phyloP scores from a whole-genome alignment of 352 stramenopile genomes.

The Phytophthora brassicae region DNA sequence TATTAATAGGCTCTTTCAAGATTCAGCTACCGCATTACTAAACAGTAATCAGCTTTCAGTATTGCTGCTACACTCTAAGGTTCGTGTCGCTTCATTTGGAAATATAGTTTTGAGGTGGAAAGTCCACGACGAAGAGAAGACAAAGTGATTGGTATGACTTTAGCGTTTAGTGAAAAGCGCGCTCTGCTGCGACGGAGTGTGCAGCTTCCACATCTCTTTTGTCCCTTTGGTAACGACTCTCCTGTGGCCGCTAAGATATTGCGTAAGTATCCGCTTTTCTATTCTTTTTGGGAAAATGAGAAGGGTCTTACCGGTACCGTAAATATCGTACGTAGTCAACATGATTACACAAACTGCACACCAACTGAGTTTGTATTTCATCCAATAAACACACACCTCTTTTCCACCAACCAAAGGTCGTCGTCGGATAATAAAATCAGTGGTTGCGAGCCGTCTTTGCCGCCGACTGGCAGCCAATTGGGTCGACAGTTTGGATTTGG shows the following conservation, averaged over 20 bases:
- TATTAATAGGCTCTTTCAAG: too few relatives aligned
- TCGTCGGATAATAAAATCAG: slow-evolving; percentile 7
- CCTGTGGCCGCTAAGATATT: slow-evolving; percentile 12
- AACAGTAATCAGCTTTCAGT: too few relatives aligned
- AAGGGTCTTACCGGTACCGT: too few relatives aligned
- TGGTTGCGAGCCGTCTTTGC: slow-evolving; percentile 21
- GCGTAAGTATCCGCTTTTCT: too few relatives aligned
- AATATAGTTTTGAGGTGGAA: slow-evolving; percentile 20
- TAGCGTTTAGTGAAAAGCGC: slow-evolving; percentile 55
- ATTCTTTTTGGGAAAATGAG: too few relatives aligned
- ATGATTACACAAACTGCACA: background rate
- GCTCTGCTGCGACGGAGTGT: slow-evolving; percentile 11
- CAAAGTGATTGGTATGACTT: slow-evolving; percentile 61
- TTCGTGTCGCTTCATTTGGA: background rate
- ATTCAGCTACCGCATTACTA: too few relatives aligned
- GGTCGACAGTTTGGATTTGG: slow-evolving; percentile 79
- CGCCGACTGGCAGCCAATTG: background rate
- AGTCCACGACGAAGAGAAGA: slow-evolving; percentile 36
- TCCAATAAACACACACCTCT: background rate
- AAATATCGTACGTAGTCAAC: too few relatives aligned
- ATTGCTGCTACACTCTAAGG: background rate
- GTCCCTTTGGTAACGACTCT: background rate
- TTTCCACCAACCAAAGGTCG: slow-evolving; percentile 6
- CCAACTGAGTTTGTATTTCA: background rate
- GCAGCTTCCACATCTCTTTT: slow-evolving; percentile 13